phyloP scores from a whole-genome alignment of 1,284 basidiomycete genomes.

The Tilletia horrida region DNA sequence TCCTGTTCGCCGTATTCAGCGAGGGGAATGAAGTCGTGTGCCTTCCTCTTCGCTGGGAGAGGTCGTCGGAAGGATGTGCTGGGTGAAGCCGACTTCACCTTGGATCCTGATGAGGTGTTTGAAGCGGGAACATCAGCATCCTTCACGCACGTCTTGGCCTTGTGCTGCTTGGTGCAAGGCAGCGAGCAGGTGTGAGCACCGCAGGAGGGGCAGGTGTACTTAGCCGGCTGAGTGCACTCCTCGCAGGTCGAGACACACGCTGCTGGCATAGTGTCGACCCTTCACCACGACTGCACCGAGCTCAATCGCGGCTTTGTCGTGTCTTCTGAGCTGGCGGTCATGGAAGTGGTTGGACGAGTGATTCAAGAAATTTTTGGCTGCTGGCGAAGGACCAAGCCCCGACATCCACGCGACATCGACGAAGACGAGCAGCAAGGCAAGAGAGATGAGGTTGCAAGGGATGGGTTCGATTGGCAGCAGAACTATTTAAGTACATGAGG shows the following conservation, averaged over 20 bases:
- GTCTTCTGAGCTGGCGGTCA: too few relatives aligned
- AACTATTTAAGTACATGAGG: too few relatives aligned
- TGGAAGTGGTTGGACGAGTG: too few relatives aligned
- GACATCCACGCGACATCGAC: too few relatives aligned
- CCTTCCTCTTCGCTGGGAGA: not conserved
- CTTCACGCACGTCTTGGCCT: not conserved
- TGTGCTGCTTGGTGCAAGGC: slow-evolving; percentile 7
- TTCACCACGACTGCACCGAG: too few relatives aligned
- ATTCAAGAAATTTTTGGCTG: too few relatives aligned
- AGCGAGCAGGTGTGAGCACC: slow-evolving; percentile 6
- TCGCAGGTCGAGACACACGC: not conserved
- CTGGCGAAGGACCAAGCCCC: too few relatives aligned
- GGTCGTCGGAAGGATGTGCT: not conserved
- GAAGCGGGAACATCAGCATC: not conserved
- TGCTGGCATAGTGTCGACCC: not conserved
- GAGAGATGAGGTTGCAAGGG: too few relatives aligned
- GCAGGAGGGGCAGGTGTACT: slow-evolving; percentile 15
- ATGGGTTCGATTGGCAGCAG: too few relatives aligned
- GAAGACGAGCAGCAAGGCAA: too few relatives aligned
- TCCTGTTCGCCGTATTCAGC: slow-evolving; percentile 2
- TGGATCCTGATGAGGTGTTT: not conserved
- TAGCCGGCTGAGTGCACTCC: slow-evolving; percentile 6
- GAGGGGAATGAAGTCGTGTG: not conserved
- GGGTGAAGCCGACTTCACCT: not conserved
- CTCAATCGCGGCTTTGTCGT: too few relatives aligned